A percentile compares a stretch with the other conserved stretches of the same genome.
These are phyloP conservation scores for Rossbeevera mucosa DNA, from an alignment of 768 basidiomycete species.

Conservation along the genomic window DNA sequence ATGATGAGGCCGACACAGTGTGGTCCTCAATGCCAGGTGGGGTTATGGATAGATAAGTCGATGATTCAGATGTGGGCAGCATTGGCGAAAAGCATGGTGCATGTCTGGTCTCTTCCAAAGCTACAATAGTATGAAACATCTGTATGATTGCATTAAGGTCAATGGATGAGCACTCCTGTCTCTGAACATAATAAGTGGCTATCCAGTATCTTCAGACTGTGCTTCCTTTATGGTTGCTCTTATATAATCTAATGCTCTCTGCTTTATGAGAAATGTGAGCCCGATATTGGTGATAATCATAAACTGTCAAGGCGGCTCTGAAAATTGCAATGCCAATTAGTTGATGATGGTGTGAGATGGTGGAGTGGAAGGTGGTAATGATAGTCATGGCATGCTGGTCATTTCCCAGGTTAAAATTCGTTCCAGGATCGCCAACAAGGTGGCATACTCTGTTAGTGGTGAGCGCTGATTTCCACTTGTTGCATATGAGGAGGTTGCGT, in stretches of 20 bases:
- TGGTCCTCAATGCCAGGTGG: too few species aligned
- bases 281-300: constrained; percentile 87
- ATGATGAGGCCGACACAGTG: too few species aligned
- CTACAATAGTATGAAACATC: too few species aligned
- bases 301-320: constrained; percentile 68
- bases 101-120: too few species aligned
- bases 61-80: too few species aligned
- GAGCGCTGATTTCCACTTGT: constrained; percentile 44
- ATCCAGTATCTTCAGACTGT: too few species aligned
- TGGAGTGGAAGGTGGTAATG: constrained; percentile 31
- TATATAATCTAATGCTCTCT: constrained; percentile 83
- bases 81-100: too few species aligned
- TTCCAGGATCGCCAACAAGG: constrained; percentile 73
- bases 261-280: constrained; percentile 74
- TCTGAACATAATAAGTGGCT: too few species aligned
- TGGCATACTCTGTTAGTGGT: constrained; percentile 72
- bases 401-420: constrained; percentile 85
- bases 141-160: too few species aligned
- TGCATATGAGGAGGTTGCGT: constrained; percentile 38
- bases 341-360: constrained; percentile 60
- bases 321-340: constrained; percentile 78
- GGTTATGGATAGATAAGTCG: too few species aligned
- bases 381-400: constrained; percentile 47
- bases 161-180: too few species aligned
- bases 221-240: too few species aligned